These are phyloP conservation scores for Fusarium setosum DNA, from an alignment of 2,329 filamentous ascomycete genomes.

Conservation along the genomic window DNA sequence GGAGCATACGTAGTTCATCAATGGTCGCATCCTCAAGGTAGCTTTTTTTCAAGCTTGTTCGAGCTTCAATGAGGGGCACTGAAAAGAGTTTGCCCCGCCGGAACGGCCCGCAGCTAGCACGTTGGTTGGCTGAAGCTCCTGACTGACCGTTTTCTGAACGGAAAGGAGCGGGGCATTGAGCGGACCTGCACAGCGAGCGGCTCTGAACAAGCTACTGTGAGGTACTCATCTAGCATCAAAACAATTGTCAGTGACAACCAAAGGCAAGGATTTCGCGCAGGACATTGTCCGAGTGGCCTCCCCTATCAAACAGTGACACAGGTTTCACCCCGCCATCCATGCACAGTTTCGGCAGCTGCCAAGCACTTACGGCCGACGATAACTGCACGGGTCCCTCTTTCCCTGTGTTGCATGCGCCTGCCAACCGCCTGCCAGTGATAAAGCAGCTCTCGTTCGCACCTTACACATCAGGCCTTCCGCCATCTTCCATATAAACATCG, in stretches of 20 bases:
- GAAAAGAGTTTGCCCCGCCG: slow-evolving; percentile 24
- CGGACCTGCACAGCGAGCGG: not conserved
- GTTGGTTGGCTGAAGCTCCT: slow-evolving; percentile 20
- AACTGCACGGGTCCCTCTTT: slow-evolving; percentile 10
- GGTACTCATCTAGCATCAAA: too few relatives aligned
- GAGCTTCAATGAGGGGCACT: slow-evolving; percentile 2
- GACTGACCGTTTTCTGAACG: slow-evolving; percentile 4
- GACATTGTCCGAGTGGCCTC: slow-evolving; percentile 14
- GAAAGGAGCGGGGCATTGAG: slow-evolving; percentile 3
- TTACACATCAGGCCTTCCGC: slow-evolving; percentile 19
- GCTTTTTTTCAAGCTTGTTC: not conserved
- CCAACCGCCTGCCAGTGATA: slow-evolving; percentile 18
- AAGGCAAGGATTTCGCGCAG: not conserved
- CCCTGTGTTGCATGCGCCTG: not conserved
- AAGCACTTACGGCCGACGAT: slow-evolving; percentile 9
- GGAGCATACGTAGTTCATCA: not conserved
- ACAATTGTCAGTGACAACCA: not conserved
- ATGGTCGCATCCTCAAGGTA: not conserved
- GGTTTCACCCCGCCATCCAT: slow-evolving; percentile 25
- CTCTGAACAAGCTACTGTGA: too few relatives aligned
- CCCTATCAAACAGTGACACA: slow-evolving; percentile 20
- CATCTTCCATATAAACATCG: slow-evolving; percentile 31
- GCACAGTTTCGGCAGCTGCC: slow-evolving; percentile 12
- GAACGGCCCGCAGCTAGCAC: slow-evolving; percentile 38
- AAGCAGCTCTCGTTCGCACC: not conserved